Conservation (phyloP, 257 asterid genomes). For the Salvia rosmarinus region DNA sequence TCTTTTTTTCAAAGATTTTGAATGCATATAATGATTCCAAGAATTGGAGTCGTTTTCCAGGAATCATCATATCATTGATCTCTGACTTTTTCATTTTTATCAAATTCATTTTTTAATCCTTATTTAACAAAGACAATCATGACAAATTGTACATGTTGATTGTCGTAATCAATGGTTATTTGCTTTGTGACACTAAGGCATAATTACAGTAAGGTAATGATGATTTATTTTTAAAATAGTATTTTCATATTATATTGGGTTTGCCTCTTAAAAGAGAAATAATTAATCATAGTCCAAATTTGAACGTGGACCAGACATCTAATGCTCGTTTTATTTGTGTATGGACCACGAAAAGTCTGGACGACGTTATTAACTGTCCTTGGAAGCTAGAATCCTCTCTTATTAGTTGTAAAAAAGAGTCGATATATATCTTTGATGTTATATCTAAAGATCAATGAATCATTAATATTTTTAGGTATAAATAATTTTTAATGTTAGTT, state of each 20-base stretch:
- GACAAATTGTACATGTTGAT: constrained; percentile 33
- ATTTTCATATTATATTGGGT: background rate
- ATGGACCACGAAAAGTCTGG: constrained; percentile 28
- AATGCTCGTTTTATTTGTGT: background rate
- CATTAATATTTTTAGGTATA: background rate
- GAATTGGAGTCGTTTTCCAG: constrained; percentile 39
- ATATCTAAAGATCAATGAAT: background rate
- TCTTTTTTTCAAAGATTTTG: constrained; percentile 11
- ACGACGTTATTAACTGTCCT: constrained; percentile 15
- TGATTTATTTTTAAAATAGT: background rate
- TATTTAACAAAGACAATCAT: constrained; percentile 41
- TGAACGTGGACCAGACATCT: constrained; percentile 38
- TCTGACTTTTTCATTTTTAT: constrained; percentile 24
- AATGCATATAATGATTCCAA: constrained; percentile 36
- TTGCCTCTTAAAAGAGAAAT: background rate
- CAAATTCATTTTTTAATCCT: background rate
- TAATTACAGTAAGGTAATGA: constrained; percentile 23
- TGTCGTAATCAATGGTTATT: constrained; percentile 42
- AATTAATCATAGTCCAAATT: constrained; percentile 31
- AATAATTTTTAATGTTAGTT: background rate
- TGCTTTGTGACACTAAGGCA: constrained; percentile 29
- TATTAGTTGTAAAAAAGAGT: background rate
- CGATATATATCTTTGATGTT: background rate
- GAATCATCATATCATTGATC: constrained; percentile 35
- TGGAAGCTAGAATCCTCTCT: constrained; percentile 8